Evolutionary conservation across 164 flowering plant genomes (phyloP).

Genomic region (Tetracentron sinense): DNA sequence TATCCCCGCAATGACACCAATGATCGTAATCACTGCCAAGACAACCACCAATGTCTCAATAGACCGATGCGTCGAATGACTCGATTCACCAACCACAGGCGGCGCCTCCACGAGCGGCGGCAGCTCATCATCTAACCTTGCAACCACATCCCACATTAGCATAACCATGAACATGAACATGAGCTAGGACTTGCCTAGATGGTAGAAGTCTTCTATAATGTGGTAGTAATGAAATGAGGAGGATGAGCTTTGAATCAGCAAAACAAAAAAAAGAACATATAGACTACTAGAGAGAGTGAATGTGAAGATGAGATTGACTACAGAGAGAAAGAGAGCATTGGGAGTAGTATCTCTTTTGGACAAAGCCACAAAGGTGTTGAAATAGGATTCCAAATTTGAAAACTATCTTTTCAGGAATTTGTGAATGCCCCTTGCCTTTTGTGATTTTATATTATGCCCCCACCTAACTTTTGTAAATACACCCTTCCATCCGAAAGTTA

Average conservation of each 20-base stretch:
- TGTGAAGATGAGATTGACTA: background rate
- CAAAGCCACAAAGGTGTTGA: background rate
- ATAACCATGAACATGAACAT: conserved; percentile 7
- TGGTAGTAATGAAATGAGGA: background rate
- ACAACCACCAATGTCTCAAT: conserved; percentile 75
- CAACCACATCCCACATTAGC: conserved; percentile 5
- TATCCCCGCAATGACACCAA: conserved; percentile 63
- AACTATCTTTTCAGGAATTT: too few relatives aligned
- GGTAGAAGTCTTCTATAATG: background rate
- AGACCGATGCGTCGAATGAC: conserved; percentile 42
- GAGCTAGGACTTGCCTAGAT: background rate
- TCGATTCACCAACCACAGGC: conserved; percentile 14
- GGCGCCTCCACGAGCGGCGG: conserved; percentile 25
- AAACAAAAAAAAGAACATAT: too few relatives aligned
- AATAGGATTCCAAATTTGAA: conserved; percentile 13
- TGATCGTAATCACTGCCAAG: conserved; percentile 62
- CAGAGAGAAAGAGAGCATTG: conserved; percentile 12
- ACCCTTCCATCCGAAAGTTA: too few relatives aligned
- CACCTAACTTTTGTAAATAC: too few relatives aligned
- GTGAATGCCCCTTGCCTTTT: too few relatives aligned
- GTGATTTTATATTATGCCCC: too few relatives aligned
- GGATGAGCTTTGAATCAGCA: background rate
- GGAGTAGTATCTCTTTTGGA: conserved; percentile 18
- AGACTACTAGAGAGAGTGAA: background rate
- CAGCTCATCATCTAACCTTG: conserved; percentile 23